phyloP scores from a whole-genome alignment of 2,329 filamentous ascomycete species.

The Trichoderma cornu-damae region DNA sequence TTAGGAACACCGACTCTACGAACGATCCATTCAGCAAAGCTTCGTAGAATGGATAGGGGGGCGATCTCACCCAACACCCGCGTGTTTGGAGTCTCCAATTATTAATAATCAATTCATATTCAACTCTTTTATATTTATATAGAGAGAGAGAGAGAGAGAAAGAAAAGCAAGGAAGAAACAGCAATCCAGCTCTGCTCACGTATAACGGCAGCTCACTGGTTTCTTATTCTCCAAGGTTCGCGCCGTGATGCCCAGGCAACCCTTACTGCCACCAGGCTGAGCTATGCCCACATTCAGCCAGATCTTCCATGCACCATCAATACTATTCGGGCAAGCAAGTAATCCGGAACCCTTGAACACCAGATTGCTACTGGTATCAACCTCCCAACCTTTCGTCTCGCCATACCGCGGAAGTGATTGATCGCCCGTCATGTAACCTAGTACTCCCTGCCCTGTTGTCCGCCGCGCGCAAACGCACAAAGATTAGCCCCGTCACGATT shows the following conservation, averaged over 20 bases:
- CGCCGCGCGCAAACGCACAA: background rate
- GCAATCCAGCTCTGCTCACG: background rate
- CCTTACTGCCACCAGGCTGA: conserved; percentile 35
- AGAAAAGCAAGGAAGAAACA: too few species aligned
- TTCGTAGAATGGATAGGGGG: background rate
- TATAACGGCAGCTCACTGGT: conserved; percentile 38
- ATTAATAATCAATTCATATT: background rate
- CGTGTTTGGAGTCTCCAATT: background rate
- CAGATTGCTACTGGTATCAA: conserved; percentile 42
- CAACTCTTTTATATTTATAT: too few species aligned
- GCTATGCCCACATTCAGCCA: conserved; percentile 32
- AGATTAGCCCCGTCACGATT: background rate
- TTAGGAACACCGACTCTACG: conserved; percentile 44
- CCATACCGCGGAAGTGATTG: conserved; percentile 33
- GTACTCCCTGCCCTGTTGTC: conserved; percentile 44
- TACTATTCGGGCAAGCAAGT: conserved; percentile 48
- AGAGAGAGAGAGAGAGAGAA: too few species aligned
- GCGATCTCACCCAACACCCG: background rate
- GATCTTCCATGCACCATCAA: conserved; percentile 40
- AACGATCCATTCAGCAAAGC: conserved; percentile 46
- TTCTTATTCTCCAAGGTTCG: conserved; percentile 28
- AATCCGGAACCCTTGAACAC: conserved; percentile 41
- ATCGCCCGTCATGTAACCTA: conserved; percentile 49
- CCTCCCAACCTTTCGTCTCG: conserved; percentile 44
- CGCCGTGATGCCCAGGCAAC: conserved; percentile 35